Base-by-base conservation (phyloP, 108 stramenopile genomes). In the Cyclotella baltica region DNA sequence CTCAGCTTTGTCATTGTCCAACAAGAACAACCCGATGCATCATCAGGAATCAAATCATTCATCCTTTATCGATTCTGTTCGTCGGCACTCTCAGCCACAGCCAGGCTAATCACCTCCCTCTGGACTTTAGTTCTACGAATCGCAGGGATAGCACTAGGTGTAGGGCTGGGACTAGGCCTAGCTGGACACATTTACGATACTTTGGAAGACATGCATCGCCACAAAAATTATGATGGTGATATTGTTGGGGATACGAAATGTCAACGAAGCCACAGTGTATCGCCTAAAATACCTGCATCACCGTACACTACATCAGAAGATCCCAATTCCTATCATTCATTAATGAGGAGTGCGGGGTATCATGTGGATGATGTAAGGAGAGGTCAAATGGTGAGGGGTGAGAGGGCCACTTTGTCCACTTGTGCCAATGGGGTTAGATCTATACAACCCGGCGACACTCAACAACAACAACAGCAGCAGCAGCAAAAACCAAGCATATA, bases 131-230 rank as follows among this genome's bases (percentile, higher is more conserved):
- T 67, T n/a, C 48, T 67, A 16, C 69, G 83, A 34, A 72, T 88
- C 5, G 25, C 87, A 18, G 90, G 88, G 9, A 67, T 78, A 11
- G 59, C 89, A n/a, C 55, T 91, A 15, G 91, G 93, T 0, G 66
- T 91, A 31, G 93, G 87, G 15, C 28, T 94, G 31, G 93, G 93
- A 11, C 64, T 90, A 46, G 90, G 93, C 4, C 78, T 92, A 64
- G 91, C 91, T 11, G 72, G 81, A 40, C 90, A 94, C 63, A 85
- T 94, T 25, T 87, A 87, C 56, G 89, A 92, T 43, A 53, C 90
- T 58, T 73, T 88, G 46, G 74, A 80, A 51, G 46, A 75, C 68
- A 68, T 34, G 67, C 55, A 82, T 35, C 11, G 37, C 50, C 34
- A 61, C 22, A 31, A 52, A 31, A 65, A 23, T n/a, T 16, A 22